Evolutionary conservation across 2,329 filamentous ascomycete genomes (phyloP).

Genomic region (Penicillium brevicompactum): DNA sequence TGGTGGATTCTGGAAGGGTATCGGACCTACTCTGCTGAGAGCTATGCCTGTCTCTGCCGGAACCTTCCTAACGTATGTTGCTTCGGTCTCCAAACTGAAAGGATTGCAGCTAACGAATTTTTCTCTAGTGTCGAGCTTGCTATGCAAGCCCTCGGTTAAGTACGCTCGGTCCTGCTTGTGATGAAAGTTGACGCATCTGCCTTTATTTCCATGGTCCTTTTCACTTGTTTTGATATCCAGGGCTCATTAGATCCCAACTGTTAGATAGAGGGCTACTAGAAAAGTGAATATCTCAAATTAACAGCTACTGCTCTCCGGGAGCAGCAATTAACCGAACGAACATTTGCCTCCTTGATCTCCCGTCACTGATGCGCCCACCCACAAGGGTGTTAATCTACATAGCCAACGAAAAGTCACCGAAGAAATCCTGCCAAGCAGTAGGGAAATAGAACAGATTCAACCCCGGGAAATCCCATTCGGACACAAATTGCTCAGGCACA

Average conservation of each 20-base stretch:
- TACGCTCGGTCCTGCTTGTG: not conserved
- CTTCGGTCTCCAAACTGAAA: constrained; percentile 1
- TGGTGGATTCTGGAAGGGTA: constrained; percentile 90
- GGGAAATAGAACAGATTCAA: constrained; percentile 55
- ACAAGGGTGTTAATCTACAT: not conserved
- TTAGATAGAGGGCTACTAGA: constrained; percentile 7
- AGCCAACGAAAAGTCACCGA: constrained; percentile 44
- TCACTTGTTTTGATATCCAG: constrained; percentile 24
- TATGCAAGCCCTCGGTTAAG: constrained; percentile 49
- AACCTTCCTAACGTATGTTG: constrained; percentile 79
- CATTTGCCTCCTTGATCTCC: too few relatives aligned
- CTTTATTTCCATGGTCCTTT: constrained; percentile 4
- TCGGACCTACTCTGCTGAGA: constrained; percentile 85
- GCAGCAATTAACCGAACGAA: not conserved
- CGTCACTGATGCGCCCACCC: not conserved
- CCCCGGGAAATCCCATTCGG: constrained; percentile 62
- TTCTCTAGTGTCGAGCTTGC: constrained; percentile 46
- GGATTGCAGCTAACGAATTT: constrained; percentile 9
- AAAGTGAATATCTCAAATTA: constrained; percentile 7
- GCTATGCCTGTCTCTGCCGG: constrained; percentile 97
- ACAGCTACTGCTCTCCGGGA: not conserved
- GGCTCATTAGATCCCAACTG: constrained; percentile 7
- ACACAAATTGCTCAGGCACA: constrained; percentile 57
- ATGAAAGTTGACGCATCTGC: constrained; percentile 14
- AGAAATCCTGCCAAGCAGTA: constrained; percentile 51